Base-by-base conservation (phyloP, 1,284 basidiomycete species). In the Heterobasidion annosum region DNA sequence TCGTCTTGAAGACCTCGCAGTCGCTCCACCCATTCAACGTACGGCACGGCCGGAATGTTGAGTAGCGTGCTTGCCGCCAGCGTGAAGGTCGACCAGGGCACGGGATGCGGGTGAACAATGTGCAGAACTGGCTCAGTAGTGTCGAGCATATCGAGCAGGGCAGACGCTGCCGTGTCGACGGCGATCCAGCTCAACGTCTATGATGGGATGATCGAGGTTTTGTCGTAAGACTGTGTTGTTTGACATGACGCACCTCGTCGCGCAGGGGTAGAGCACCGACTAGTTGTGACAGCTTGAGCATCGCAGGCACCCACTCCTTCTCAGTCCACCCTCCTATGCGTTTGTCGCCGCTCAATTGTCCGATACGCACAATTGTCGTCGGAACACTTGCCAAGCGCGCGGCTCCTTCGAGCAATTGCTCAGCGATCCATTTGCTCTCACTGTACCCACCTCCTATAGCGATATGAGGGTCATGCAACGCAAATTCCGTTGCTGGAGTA, bases 241-340 rank as follows among this genome's bases (percentile, higher is more conserved):
- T 8, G 16, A 9, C 12, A n/a, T 7, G 19, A 18, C 54, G 18
- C 32, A 55, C 54, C 33, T 52, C 51, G 50, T 47, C 15, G 7
- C 44, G 45, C 33, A n/a, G 0, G 2, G 50, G 54, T 2, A 55
- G 8, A 16, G 25, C 13, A 9, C 42, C 44, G 12, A 55, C 13
- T 9, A 33, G 8, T 34, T 48, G 50, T 8, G 33, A 34, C 8
- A 12, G 10, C 12, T 32, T 18, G n/a, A 77, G 65, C 2, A 78
- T 63, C 48, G 67, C 64, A 0, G 75, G 75, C 8, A 76, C 62
- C 75, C 75, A 77, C 51, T 79, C 75, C 15, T 62, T 65, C 48
- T 64, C 61, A 45, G 68, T 71, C 76, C 77, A 78, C 12, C 64
- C 65, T 1, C 77, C 76, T 53, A 67, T 69, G 6, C 56, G 51